phyloP scores from a whole-genome alignment of 306 rosid species.

The Pterocarpus santalinus region DNA sequence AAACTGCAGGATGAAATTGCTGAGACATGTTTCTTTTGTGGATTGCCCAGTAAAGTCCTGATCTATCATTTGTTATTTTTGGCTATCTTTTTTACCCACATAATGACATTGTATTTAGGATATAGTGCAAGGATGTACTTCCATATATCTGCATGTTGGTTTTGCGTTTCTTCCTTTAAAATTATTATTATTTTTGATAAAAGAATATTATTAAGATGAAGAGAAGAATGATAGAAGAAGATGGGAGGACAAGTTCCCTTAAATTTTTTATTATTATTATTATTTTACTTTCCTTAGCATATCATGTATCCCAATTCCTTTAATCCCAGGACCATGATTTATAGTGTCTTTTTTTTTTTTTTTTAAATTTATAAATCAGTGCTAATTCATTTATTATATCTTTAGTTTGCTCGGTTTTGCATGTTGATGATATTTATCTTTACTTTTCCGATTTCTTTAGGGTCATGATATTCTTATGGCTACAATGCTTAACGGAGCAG shows the following conservation, averaged over 20 bases:
- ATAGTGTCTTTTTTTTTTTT: not conserved
- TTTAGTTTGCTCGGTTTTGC: constrained; percentile 25
- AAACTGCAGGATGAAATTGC: constrained; percentile 85
- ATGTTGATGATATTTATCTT: constrained; percentile 1
- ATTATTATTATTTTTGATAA: too few relatives aligned
- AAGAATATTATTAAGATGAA: too few relatives aligned
- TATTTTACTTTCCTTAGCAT: not conserved
- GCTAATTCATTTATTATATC: not conserved
- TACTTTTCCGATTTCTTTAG: constrained; percentile 46
- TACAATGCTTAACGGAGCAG: constrained; percentile 99
- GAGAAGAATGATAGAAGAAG: too few relatives aligned
- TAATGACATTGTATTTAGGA: not conserved
- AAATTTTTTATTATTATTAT: too few relatives aligned
- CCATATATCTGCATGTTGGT: too few relatives aligned
- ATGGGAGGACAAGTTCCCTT: too few relatives aligned
- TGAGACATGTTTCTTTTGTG: constrained; percentile 93
- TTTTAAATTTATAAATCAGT: not conserved
- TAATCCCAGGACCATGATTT: too few relatives aligned
- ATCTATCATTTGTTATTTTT: constrained; percentile 6
- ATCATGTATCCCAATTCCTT: too few relatives aligned
- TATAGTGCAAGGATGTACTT: not conserved
- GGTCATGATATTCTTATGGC: constrained; percentile 99
- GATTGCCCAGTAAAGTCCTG: constrained; percentile 81
- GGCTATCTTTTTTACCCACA: not conserved
- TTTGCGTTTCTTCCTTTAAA: too few relatives aligned